phyloP scores from a whole-genome alignment of 2,329 filamentous ascomycete genomes.

The Fusarium verticillioides region DNA sequence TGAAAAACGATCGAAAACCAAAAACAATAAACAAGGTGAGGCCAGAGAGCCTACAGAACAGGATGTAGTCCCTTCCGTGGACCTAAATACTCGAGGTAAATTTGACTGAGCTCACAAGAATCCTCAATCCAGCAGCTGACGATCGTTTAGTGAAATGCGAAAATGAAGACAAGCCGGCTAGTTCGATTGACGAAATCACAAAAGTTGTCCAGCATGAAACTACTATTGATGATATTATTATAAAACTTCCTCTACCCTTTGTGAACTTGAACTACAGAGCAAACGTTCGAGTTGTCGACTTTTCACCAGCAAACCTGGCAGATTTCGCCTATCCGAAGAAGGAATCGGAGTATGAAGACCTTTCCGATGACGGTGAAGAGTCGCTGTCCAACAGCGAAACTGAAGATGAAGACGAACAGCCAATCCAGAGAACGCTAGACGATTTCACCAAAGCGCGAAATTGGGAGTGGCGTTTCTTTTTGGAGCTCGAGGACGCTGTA shows the following conservation, averaged over 20 bases:
- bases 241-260: constrained; percentile 71
- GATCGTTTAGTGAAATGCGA: constrained; percentile 59
- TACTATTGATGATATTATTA: constrained; percentile 52
- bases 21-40: constrained; percentile 12
- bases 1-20: constrained; percentile 24
- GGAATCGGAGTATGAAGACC: constrained; percentile 58
- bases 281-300: constrained; percentile 83
- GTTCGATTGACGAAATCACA: constrained; percentile 54
- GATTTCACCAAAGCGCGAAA: constrained; percentile 42
- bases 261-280: constrained; percentile 77
- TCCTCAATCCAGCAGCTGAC: constrained; percentile 9
- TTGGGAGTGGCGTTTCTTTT: constrained; percentile 88
- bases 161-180: constrained; percentile 51
- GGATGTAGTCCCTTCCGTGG: constrained; percentile 42
- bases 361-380: constrained; percentile 56
- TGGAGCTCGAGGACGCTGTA: constrained; percentile 78
- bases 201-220: constrained; percentile 55
- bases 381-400: constrained; percentile 18
- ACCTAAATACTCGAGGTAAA: constrained; percentile 48
- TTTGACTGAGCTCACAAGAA: background rate
- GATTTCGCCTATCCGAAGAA: constrained; percentile 71
- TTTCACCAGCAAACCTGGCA: constrained; percentile 74
- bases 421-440: constrained; percentile 36
- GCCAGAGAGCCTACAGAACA: constrained; percentile 27
- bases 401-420: constrained; percentile 17